Conservation (phyloP, 2,329 filamentous ascomycete species). For the Phyllosticta ampelicida region DNA sequence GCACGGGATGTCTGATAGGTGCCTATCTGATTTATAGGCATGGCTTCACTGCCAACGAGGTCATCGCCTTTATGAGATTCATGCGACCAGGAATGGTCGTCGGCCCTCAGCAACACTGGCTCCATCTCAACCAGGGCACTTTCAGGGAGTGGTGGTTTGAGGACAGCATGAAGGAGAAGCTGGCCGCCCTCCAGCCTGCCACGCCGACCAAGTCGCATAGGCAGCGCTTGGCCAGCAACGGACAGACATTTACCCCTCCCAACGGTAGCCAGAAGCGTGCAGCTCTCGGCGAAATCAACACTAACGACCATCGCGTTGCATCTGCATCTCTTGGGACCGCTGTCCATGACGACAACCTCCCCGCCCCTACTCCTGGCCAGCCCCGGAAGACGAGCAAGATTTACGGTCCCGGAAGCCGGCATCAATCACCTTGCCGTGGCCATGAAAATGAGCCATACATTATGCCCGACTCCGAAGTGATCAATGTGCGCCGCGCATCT, state of each 20-base stretch:
- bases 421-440: slow-evolving; percentile 17
- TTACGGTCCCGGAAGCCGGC: slow-evolving; percentile 46
- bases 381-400: slow-evolving; percentile 77
- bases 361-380: slow-evolving; percentile 89
- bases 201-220: slow-evolving; percentile 47
- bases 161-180: slow-evolving; percentile 67
- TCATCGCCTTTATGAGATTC: slow-evolving; percentile 97
- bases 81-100: slow-evolving; percentile 99
- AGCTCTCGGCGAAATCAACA: slow-evolving; percentile 87
- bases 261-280: slow-evolving; percentile 67
- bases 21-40: slow-evolving; percentile 96
- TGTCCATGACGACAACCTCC: slow-evolving; percentile 81
- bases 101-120: slow-evolving; percentile 96
- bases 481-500: slow-evolving; percentile 47
- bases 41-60: slow-evolving; percentile 93
- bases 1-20: slow-evolving; percentile 92
- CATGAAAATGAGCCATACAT: slow-evolving; percentile 38
- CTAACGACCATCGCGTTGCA: slow-evolving; percentile 50
- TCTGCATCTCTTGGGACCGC: slow-evolving; percentile 40
- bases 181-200: slow-evolving; percentile 51
- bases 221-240: slow-evolving; percentile 47
- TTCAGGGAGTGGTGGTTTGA: slow-evolving; percentile 98
- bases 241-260: slow-evolving; percentile 71
- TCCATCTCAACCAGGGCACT: slow-evolving; percentile 89
- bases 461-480: slow-evolving; percentile 45